Evolutionary conservation across 352 stramenopile species (phyloP), one percentile per base, ranked within the genome.

Genomic region (Phytophthora multivora): DNA sequence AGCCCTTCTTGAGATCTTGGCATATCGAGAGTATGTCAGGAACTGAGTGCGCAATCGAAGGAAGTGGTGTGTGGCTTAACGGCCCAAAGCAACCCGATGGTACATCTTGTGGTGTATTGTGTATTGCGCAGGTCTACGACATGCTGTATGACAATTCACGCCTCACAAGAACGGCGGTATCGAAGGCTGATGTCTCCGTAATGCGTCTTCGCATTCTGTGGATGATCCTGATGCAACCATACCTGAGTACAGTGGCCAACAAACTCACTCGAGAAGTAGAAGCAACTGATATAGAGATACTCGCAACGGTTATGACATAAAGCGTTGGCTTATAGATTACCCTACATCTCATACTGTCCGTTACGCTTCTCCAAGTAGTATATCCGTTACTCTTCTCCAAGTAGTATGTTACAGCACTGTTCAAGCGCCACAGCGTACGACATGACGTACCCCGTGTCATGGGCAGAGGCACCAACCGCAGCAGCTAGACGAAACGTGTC

Each of bases 331-430:
- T 30, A 30, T 30, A 30, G 26, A 30, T 5, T 10, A 30, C 26
- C 7, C 7, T 30, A 30, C 26, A 30, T 30, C 26, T 30, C 26
- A 10, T 30, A 9, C 2, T 1, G 26, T 5, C 10, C n/a, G 23
- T 36, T 42, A 58, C 11, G 25, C 1, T 8, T 59, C 8, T 5
- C 52, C 40, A 9, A 60, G 31, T 19, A 60, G 9, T 21, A 51
- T 46, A n/a, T n/a, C n/a, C n/a, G 26, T 35, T 42, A 58, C 11
- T 35, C 1, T 8, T 59, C 8, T 5, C 52, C 40, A 9, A 60
- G 31, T 19, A 60, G 9, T 21, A 51, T 46, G 52, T 47, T 48
- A 42, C 31, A 40, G 30, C 52, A 61, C 7, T 61, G 3, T 26
- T 53, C 52, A 5, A 58, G 38, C 9, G 16, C 39, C 1, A 59